phyloP scores from a whole-genome alignment of 805 yeast species.

The Wickerhamomyces rabaulensis region DNA sequence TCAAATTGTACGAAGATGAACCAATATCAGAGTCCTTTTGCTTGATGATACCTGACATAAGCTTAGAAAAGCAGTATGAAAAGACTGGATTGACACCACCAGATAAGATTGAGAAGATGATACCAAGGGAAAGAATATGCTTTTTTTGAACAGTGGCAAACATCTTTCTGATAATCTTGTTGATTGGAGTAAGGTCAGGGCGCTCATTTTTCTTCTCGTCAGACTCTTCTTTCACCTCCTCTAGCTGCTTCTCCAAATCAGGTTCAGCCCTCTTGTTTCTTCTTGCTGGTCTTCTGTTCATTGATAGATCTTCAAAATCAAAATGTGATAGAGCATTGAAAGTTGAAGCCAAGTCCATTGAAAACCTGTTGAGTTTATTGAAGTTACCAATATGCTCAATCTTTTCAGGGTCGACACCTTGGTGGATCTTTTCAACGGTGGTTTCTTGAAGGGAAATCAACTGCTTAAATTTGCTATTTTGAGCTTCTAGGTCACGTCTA shows the following conservation, averaged over 20 bases:
- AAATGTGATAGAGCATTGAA: constrained; percentile 17
- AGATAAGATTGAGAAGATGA: constrained; percentile 44
- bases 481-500: constrained; percentile 27
- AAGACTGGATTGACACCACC: constrained; percentile 73
- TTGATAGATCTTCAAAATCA: constrained; percentile 8
- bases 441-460: constrained; percentile 16
- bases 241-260: constrained; percentile 1
- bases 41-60: constrained; percentile 61
- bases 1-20: constrained; percentile 30
- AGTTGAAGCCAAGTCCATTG: constrained; percentile 17
- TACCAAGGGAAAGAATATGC: constrained; percentile 40
- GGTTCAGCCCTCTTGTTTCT: not conserved
- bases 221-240: constrained; percentile 1
- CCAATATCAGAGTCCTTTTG: constrained; percentile 26
- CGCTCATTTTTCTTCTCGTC: constrained; percentile 11
- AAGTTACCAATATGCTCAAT: not conserved
- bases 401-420: not conserved
- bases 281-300: not conserved
- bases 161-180: constrained; percentile 26
- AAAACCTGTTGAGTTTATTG: constrained; percentile 4
- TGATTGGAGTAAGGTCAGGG: constrained; percentile 24
- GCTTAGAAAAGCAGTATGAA: constrained; percentile 68
- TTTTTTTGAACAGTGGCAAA: constrained; percentile 22
- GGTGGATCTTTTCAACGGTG: not conserved
- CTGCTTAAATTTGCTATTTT: constrained; percentile 14